phyloP scores from a whole-genome alignment of 805 yeast species.

The Candida ulmi region DNA sequence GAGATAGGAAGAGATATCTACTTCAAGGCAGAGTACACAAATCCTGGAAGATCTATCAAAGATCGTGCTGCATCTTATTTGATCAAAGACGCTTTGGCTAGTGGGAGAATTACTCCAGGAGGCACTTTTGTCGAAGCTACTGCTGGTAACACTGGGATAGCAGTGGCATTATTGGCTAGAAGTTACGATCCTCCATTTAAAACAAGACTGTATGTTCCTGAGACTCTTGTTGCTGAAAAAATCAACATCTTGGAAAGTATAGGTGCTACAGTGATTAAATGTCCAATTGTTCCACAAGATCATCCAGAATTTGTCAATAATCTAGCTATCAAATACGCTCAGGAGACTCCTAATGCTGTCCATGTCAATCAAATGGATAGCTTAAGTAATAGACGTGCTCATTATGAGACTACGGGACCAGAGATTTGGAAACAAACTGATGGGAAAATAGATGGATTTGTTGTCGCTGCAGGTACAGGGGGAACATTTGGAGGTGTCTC shows the following conservation, averaged over 20 bases:
- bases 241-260: constrained; percentile 48
- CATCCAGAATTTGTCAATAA: constrained; percentile 39
- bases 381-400: constrained; percentile 66
- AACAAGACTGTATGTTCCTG: constrained; percentile 72
- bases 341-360: constrained; percentile 42
- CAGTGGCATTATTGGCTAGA: constrained; percentile 61
- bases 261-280: constrained; percentile 60
- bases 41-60: constrained; percentile 83
- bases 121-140: constrained; percentile 78
- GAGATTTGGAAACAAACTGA: constrained; percentile 62
- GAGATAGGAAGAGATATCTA: constrained; percentile 68
- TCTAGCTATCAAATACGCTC: constrained; percentile 24
- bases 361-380: constrained; percentile 84
- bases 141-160: constrained; percentile 82
- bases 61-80: constrained; percentile 75
- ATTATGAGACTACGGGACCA: constrained; percentile 69
- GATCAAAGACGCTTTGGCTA: constrained; percentile 49
- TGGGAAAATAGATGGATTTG: constrained; percentile 52
- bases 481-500: constrained; percentile 80
- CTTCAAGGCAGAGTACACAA: constrained; percentile 66
- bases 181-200: constrained; percentile 29
- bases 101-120: constrained; percentile 51
- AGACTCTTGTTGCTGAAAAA: constrained; percentile 70
- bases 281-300: constrained; percentile 57
- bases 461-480: constrained; percentile 79